Percentiles rank a stretch among this genome's conserved stretches.
These are phyloP conservation scores for Macrolepiota dolichaula DNA, from an alignment of 768 basidiomycete species.

Conservation along the genomic window DNA sequence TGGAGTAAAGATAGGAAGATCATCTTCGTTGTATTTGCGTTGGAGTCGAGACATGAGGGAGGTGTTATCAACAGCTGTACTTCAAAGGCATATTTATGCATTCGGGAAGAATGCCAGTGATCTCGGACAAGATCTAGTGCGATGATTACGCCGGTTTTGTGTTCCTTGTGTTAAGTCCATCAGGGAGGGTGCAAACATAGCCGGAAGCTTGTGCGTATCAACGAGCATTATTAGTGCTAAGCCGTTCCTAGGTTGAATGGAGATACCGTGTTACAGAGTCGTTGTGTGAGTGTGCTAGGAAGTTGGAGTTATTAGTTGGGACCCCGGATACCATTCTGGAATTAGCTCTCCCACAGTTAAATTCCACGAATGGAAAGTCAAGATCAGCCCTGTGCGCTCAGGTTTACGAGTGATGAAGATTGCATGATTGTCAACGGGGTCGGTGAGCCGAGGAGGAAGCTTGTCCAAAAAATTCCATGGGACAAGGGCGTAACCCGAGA, in stretches of 20 bases:
- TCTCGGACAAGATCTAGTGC: conserved; percentile 6
- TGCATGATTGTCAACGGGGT: background rate
- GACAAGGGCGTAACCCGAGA: background rate
- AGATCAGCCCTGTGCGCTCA: background rate
- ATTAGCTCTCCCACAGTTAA: background rate
- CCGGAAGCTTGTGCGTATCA: conserved; percentile 9
- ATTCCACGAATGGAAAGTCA: background rate
- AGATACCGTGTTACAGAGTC: conserved; percentile 2
- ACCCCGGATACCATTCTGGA: conserved; percentile 1
- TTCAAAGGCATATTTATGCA: conserved; percentile 10
- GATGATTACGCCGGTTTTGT: background rate
- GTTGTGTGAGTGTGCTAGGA: background rate
- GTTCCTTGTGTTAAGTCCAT: background rate
- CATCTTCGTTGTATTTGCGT: conserved; percentile 33
- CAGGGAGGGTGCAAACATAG: conserved; percentile 8
- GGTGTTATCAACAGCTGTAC: background rate
- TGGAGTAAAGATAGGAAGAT: conserved; percentile 39
- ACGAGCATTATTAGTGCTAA: conserved; percentile 3
- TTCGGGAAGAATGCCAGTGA: conserved; percentile 2
- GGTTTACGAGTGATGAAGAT: background rate
- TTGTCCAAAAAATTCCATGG: background rate
- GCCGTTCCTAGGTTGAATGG: conserved; percentile 10
- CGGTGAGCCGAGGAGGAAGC: conserved; percentile 1
- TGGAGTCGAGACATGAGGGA: conserved; percentile 10
- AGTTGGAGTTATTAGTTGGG: background rate